These are phyloP conservation scores for Rhododendron molle DNA, from an alignment of 148 eudicot species.

Conservation along the genomic window DNA sequence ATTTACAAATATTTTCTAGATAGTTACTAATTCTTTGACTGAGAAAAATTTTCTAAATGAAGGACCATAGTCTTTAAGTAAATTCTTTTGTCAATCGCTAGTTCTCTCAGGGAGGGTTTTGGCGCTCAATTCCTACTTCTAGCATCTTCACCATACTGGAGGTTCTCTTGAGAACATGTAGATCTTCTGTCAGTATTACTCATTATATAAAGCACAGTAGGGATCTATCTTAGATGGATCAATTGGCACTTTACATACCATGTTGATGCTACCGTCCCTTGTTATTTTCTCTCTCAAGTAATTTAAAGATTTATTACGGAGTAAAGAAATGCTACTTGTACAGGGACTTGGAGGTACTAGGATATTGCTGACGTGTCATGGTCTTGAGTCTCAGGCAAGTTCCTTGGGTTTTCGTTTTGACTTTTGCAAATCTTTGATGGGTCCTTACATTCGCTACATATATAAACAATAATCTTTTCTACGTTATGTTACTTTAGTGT, in stretches of 20 bases:
- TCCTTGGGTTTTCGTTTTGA: neutral
- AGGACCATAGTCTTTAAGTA: neutral
- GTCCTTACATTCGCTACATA: neutral
- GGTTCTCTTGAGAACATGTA: neutral
- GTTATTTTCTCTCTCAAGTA: neutral
- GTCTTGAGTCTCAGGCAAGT: constrained; percentile 50
- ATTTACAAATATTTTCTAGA: neutral
- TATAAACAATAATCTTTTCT: neutral
- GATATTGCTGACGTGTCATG: constrained; percentile 57
- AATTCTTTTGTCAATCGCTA: neutral
- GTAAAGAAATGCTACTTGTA: constrained; percentile 5
- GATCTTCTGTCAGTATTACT: neutral
- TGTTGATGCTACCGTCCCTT: neutral
- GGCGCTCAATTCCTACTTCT: neutral
- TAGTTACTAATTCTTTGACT: neutral
- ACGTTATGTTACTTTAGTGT: constrained; percentile 29
- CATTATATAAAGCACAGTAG: neutral
- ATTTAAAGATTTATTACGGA: neutral
- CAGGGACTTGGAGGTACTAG: constrained; percentile 59
- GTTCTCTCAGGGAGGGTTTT: no score
- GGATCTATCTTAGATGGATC: neutral
- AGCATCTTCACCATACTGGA: neutral
- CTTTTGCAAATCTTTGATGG: neutral
- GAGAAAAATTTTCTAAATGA: neutral
- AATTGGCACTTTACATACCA: neutral